A percentile compares a stretch with the other conserved stretches of the same genome.
Evolutionary conservation across 768 basidiomycete genomes (phyloP).

Genomic region (Rhizopogon vulgaris): DNA sequence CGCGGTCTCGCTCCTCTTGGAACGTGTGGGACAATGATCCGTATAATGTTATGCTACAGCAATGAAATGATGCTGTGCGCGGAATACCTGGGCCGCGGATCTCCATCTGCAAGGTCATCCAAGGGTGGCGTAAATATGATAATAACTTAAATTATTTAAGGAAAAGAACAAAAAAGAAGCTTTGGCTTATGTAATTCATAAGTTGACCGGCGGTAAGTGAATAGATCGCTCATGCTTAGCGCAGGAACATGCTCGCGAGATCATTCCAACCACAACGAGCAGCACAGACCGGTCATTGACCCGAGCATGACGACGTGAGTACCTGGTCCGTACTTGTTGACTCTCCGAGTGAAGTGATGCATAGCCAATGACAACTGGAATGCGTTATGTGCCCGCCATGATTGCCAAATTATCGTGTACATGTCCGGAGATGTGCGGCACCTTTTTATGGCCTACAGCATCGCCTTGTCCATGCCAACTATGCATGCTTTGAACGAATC

Average conservation of each 20-base stretch:
- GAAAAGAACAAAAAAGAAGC: too few species aligned
- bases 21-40: not conserved
- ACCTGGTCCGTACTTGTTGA: too few species aligned
- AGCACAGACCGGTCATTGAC: too few species aligned
- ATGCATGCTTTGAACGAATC: not conserved
- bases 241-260: not conserved
- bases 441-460: not conserved
- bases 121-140: not conserved
- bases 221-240: too few species aligned
- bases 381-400: too few species aligned
- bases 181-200: too few species aligned
- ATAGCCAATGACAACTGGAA: too few species aligned
- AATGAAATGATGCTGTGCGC: not conserved
- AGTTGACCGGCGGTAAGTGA: not conserved
- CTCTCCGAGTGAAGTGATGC: too few species aligned
- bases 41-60: not conserved
- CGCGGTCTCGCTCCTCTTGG: not conserved
- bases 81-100: not conserved
- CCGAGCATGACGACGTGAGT: too few species aligned
- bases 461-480: not conserved
- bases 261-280: not conserved
- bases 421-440: too few species aligned
- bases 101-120: not conserved
- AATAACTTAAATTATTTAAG: too few species aligned
- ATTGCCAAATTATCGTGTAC: too few species aligned